These are phyloP conservation scores for Phytophthora quininea DNA, from an alignment of 352 stramenopile genomes.

Conservation along the genomic window DNA sequence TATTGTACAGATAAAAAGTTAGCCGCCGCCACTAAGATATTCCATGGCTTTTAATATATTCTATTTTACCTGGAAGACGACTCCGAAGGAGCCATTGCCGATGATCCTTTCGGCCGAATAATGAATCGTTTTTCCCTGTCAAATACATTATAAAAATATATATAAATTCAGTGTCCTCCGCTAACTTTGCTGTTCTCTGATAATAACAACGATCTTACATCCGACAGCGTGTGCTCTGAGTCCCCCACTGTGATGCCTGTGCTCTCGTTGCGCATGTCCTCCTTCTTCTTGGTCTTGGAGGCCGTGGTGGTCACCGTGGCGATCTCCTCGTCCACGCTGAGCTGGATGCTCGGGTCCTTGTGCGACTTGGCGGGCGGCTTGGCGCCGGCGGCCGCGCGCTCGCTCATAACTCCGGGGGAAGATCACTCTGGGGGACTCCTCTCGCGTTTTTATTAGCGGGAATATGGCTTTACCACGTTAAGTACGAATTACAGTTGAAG, in stretches of 20 bases:
- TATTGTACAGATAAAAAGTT: conserved; percentile 9
- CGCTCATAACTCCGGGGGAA: conserved; percentile 28
- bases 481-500: too few relatives aligned
- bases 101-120: conserved; percentile 99
- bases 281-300: conserved; percentile 66
- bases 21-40: not conserved
- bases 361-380: conserved; percentile 20
- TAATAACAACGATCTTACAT: conserved; percentile 48
- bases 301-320: conserved; percentile 47
- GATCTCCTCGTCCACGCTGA: conserved; percentile 42
- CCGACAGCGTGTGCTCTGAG: conserved; percentile 79
- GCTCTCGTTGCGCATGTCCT: conserved; percentile 86
- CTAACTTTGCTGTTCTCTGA: not conserved
- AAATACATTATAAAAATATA: conserved; percentile 14
- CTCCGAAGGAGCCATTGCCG: conserved; percentile 99
- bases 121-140: conserved; percentile 88
- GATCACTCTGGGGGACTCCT: not conserved
- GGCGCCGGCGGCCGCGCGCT: conserved; percentile 19
- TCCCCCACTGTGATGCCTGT: conserved; percentile 82
- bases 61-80: conserved; percentile 95
- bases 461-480: too few relatives aligned
- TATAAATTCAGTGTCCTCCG: not conserved
- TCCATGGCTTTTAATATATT: not conserved
- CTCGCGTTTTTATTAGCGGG: not conserved
- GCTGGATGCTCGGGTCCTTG: conserved; percentile 23